Evolutionary conservation across 78 protist species (phyloP), one percentile per base, ranked within the genome.

Genomic region (Emiliania huxleyi): DNA sequence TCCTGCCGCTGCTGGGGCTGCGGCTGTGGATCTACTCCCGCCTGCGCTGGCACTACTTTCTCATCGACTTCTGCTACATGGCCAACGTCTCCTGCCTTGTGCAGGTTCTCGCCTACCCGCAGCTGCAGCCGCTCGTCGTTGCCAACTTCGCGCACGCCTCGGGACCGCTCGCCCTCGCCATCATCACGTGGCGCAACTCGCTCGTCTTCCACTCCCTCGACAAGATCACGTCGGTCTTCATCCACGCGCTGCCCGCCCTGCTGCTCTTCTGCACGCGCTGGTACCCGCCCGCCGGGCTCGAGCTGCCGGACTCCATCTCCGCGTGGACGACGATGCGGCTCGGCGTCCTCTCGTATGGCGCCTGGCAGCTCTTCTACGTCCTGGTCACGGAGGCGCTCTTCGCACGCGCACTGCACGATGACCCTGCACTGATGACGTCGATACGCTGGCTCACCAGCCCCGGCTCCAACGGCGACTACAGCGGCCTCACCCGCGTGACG

Each of bases 131-230:
- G 46, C 85, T 77, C 48, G 6, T 77, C 46, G 11, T 77, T 15
- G 23, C 23, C 85, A 77, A 37, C 79, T 88, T 56, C 11, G n/a
- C 45, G 40, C 77, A 48, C 37, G 1, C 42, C 1, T 46, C 87
- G 0, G 93, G 92, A 48, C 93, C 93, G 44, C 35, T 90, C 44
- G 69, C 71, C 33, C 11, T 90, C 19, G 93, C 93, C 15, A 46
- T 90, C 46, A 38, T 37, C 8, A 48, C 93, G 87, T 90, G 93
- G 93, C 93, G 93, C 33, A 90, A 90, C 87, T 45, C 73, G 25
- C 87, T 69, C 69, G 93, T 90, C 33, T 90, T 90, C 93, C 93
- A 90, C 45, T 44, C 42, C 1, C 71, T 90, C 87, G 93, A 90
- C 93, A 90, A 90, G 93, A n/a, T 90, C 62, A 69, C 92, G 49